Base-by-base conservation (phyloP, 2,329 filamentous ascomycete species). In the Pestalotiopsis sp. region DNA sequence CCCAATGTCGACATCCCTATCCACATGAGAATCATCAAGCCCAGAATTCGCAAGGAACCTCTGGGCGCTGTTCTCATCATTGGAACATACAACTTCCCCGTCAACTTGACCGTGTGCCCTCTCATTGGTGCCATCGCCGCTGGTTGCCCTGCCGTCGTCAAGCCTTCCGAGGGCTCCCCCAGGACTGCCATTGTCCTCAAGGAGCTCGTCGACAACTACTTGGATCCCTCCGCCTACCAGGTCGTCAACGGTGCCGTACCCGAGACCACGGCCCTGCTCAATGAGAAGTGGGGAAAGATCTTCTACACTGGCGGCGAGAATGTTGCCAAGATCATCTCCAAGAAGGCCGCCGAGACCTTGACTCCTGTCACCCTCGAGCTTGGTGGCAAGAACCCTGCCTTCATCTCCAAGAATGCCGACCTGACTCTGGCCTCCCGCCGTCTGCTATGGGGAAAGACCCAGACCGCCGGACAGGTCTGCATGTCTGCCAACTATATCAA, bases 221-320 rank as follows among this genome's bases (percentile, higher is more conserved):
- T 99, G 65, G 96, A 98, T 77, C 88, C 89, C 1, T 87, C 89
- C 17, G 91, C 90, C 73, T 98, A 94, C 80, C 82, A 84, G 44
- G 88, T 94, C 68, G 84, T 98, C 72, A 96, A 98, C 78, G 96
- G 96, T 69, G 90, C 84, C 35, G 81, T 97, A 22, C 85, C 91
- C 3, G 94, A 97, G 84, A 94, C 92, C 3, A 93, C 92, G 59
- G 90, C 89, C 13, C 82, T 98, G 58, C 86, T 99, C 40, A 89
- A 95, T 68, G 89, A 94, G 82, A 95, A 95, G 79, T 99, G 94
- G 91, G 94, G 97, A 82, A 98, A 98, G 87, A 97, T 99, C 75
- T 94, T 96, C 84, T 99, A 97, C 83, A 99, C 96, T 1, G 96
- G 96, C 66, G 91, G 89, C 74, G 86, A 87, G 65, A 82, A 78